phyloP scores from a whole-genome alignment of 495 filamentous ascomycete species.

The Tuber umbilicatum region DNA sequence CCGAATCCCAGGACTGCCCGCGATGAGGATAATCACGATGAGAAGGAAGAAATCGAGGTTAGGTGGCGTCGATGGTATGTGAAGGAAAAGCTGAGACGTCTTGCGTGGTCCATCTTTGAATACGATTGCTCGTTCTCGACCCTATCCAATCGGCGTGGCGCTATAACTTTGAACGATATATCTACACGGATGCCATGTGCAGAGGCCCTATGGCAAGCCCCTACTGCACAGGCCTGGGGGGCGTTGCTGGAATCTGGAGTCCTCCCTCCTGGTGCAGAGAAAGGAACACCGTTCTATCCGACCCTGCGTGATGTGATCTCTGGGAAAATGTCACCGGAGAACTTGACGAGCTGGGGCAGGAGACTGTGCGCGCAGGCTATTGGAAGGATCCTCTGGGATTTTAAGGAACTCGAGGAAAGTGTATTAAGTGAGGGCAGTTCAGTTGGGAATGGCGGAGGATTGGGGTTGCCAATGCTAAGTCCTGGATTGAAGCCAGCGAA shows the following conservation, averaged over 20 bases:
- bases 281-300: constrained; percentile 32
- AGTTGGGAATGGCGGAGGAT: constrained; percentile 18
- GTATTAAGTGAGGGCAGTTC: constrained; percentile 32
- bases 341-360: constrained; percentile 40
- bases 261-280: constrained; percentile 14
- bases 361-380: constrained; percentile 42
- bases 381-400: constrained; percentile 43
- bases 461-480: constrained; percentile 34
- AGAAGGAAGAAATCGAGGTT: constrained; percentile 24
- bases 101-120: constrained; percentile 43
- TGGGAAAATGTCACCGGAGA: constrained; percentile 29
- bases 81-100: constrained; percentile 37
- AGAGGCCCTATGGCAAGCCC: constrained; percentile 40
- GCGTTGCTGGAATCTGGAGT: constrained; percentile 27
- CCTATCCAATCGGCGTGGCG: constrained; percentile 41
- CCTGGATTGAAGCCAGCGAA: constrained; percentile 40
- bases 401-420: constrained; percentile 42
- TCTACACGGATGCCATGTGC: constrained; percentile 39
- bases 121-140: constrained; percentile 43
- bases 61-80: constrained; percentile 40
- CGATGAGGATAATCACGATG: constrained; percentile 10
- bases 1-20: constrained; percentile 14
- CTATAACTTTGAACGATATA: constrained; percentile 42
- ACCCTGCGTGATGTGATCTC: constrained; percentile 41
- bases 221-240: constrained; percentile 39